phyloP scores from a whole-genome alignment of 768 basidiomycete species.

The Lactarius akahatsu region DNA sequence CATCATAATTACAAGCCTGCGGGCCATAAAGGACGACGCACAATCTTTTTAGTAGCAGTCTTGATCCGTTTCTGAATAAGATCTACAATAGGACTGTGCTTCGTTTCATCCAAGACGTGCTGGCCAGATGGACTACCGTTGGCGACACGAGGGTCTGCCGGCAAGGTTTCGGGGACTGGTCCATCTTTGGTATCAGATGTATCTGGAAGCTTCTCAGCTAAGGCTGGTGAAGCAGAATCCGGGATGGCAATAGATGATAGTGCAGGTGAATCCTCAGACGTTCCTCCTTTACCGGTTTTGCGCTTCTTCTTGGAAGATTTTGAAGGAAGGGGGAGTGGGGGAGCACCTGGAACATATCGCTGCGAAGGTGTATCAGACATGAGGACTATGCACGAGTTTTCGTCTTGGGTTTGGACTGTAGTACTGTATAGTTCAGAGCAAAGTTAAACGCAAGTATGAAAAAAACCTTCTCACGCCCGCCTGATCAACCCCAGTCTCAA shows the following conservation, averaged over 20 bases:
- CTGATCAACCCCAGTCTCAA: not conserved
- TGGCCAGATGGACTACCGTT: slow-evolving; percentile 23
- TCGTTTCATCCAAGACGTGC: slow-evolving; percentile 41
- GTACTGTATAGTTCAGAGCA: not conserved
- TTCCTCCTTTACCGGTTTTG: slow-evolving; percentile 48
- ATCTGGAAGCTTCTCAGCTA: slow-evolving; percentile 21
- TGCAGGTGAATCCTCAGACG: slow-evolving; percentile 37
- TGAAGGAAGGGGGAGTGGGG: slow-evolving; percentile 54
- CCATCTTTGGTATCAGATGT: slow-evolving; percentile 24
- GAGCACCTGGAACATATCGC: slow-evolving; percentile 77
- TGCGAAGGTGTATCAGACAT: slow-evolving; percentile 42
- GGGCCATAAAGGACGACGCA: slow-evolving; percentile 40
- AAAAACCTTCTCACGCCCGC: slow-evolving; percentile 23
- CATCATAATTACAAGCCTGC: slow-evolving; percentile 19
- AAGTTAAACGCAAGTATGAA: not conserved
- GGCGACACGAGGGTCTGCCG: slow-evolving; percentile 17
- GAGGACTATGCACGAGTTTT: slow-evolving; percentile 6
- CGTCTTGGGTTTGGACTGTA: not conserved
- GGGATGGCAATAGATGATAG: slow-evolving; percentile 29
- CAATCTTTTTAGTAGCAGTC: slow-evolving; percentile 80
- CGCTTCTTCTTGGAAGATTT: slow-evolving; percentile 72
- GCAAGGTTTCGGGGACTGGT: slow-evolving; percentile 16
- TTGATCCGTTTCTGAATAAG: slow-evolving; percentile 79
- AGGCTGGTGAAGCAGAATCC: slow-evolving; percentile 25
- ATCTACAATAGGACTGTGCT: slow-evolving; percentile 71